Evolutionary conservation across 306 rosid species (phyloP), one percentile per base, ranked within the genome.

Genomic region (Vigna trinervia): DNA sequence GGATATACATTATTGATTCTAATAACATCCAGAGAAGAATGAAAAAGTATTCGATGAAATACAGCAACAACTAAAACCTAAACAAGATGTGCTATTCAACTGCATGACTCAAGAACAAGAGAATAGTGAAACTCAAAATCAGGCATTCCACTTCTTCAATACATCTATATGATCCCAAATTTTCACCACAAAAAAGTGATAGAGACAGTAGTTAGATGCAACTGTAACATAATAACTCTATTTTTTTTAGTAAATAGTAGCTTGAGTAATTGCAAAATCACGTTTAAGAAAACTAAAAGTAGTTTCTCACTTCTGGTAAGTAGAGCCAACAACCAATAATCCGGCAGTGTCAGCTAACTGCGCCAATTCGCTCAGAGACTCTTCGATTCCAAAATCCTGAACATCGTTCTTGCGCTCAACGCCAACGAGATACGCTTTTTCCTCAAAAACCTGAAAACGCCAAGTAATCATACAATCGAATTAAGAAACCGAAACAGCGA

Each of bases 291-390:
- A 82, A 76, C 22, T n/a, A 14, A 28, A 14, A 63, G 59, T 9
- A 15, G 70, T 78, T 71, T 75, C 97, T 95, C 89, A 88, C 97
- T 95, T 92, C 79, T 95, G 97, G 73, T 82, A 84, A 0, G 97
- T 92, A 39, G 97, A 90, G 58, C 89, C 97, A 82, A 92, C 96
- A 79, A 92, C 90, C 89, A 76, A 57, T 70, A 95, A 85, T 32
- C 99, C 99, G 56, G 97, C 97, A 47, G 99, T 92, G 85, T 95
- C 97, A 77, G 99, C 97, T 62, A 95, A 82, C 80, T 95, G 99
- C 69, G 73, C 84, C 86, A 92, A 74, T 76, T 95, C 97, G 68
- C 86, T 87, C 23, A 92, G 85, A 20, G 99, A 95, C 63, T 95
- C 94, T 26, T 92, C 88, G 6, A 85, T 84, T 39, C 92, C 89